Conservation (phyloP, 306 rosid species). For the Sicyos baderoa region DNA sequence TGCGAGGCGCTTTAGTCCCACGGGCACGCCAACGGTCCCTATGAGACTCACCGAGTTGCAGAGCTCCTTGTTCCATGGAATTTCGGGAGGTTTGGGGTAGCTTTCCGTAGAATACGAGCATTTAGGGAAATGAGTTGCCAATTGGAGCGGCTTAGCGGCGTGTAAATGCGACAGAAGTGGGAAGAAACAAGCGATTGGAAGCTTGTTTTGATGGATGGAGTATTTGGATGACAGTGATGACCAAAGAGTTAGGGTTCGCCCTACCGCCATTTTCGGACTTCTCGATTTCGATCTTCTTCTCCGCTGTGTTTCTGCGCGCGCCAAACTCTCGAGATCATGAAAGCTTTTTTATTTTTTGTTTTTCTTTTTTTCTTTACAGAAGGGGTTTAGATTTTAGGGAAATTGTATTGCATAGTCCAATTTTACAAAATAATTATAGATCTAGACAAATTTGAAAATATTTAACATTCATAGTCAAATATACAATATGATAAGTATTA, state of each 20-base stretch:
- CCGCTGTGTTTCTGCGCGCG: background rate
- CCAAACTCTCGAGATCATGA: background rate
- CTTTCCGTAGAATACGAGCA: constrained; percentile 36
- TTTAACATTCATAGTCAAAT: too few relatives aligned
- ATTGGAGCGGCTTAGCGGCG: constrained; percentile 13
- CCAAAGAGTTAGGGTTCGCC: background rate
- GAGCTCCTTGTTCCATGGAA: constrained; percentile 81
- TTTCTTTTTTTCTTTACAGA: too few relatives aligned
- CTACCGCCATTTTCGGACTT: background rate
- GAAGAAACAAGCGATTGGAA: constrained; percentile 5
- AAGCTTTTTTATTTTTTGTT: too few relatives aligned
- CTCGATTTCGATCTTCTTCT: background rate
- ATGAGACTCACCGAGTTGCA: constrained; percentile 68
- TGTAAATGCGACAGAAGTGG: background rate
- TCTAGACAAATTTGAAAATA: too few relatives aligned
- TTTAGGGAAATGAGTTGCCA: constrained; percentile 26
- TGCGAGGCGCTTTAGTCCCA: constrained; percentile 64
- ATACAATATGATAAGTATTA: too few relatives aligned
- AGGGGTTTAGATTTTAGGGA: constrained; percentile 15
- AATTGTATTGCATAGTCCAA: too few relatives aligned
- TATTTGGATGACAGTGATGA: background rate
- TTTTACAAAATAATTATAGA: too few relatives aligned
- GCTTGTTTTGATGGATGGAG: background rate
- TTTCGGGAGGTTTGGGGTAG: constrained; percentile 57
- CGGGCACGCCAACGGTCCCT: constrained; percentile 54